phyloP scores from a whole-genome alignment of 768 basidiomycete genomes.

The Boletellus ananiceps region DNA sequence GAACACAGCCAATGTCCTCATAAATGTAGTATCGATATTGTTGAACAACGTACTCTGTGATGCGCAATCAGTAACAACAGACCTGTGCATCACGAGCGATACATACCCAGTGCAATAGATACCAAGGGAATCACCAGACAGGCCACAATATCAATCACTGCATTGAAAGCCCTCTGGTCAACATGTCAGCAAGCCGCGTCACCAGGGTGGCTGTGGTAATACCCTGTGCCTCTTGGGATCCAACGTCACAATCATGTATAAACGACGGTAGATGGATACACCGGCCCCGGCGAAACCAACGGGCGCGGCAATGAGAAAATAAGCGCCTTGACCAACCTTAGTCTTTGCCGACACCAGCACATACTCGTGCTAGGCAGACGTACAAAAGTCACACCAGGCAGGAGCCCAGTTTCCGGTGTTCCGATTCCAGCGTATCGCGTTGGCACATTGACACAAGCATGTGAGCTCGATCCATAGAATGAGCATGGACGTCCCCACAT shows the following conservation, averaged over 20 bases:
- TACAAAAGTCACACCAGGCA: slow-evolving; percentile 56
- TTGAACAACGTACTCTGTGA: slow-evolving; percentile 43
- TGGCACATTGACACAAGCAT: slow-evolving; percentile 28
- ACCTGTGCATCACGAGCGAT: background rate
- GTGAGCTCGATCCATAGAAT: slow-evolving; percentile 31
- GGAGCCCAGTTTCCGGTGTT: slow-evolving; percentile 31
- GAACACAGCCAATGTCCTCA: slow-evolving; percentile 45
- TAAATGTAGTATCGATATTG: slow-evolving; percentile 48
- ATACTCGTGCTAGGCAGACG: slow-evolving; percentile 11
- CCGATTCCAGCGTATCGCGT: slow-evolving; percentile 37
- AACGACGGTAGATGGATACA: slow-evolving; percentile 46
- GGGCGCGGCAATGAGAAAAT: slow-evolving; percentile 31
- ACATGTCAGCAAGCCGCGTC: background rate
- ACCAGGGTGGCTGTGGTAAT: background rate
- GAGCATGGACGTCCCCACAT: slow-evolving; percentile 32
- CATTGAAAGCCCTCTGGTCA: slow-evolving; percentile 20
- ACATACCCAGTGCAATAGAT: slow-evolving; percentile 29
- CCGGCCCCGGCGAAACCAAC: slow-evolving; percentile 38
- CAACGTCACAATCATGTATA: slow-evolving; percentile 41
- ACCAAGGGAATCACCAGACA: slow-evolving; percentile 33
- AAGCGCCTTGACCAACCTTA: slow-evolving; percentile 16
- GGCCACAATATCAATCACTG: slow-evolving; percentile 26
- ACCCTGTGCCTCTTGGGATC: slow-evolving; percentile 11
- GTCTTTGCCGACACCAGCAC: background rate
- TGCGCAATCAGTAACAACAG: slow-evolving; percentile 1